Evolutionary conservation across 257 asterid genomes (phyloP), one percentile per base, ranked within the genome.

Genomic region (Lantana camara): DNA sequence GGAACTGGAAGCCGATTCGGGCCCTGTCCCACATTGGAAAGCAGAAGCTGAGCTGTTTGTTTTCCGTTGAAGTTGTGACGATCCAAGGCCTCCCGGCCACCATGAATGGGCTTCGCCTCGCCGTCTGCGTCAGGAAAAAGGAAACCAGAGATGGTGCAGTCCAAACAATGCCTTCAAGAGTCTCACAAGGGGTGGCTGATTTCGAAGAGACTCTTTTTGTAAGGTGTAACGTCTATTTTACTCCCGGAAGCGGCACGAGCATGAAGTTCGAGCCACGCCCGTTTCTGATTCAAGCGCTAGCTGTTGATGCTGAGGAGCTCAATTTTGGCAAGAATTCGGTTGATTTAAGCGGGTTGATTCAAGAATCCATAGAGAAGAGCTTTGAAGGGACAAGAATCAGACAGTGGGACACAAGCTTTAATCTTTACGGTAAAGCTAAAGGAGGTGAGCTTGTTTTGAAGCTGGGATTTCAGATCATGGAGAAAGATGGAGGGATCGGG

Each of bases 381-480:
- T 74, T 81, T 8, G 77, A 90, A 22, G 99, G 99, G 0, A 27
- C 80, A 0, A 69, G 97, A 20, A 58, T 84, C 4, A 58, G 85
- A 73, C 95, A 90, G 68, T 93, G 99, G 99, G 95, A 93, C 48
- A 76, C 69, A 1, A 72, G 69, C 38, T 88, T 84, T 38, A 57
- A 62, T 41, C 84, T 93, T 7, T 61, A 77, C 0, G 97, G 97
- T 4, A 93, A 93, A 60, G 99, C 99, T 6, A 85, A 80, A 63
- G 99, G 97, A 0, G 99, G 99, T 9, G 91, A 90, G 66, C 89
- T 90, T 29, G 83, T 87, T 16, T 68, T 93, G 64, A 93, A 90
- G 64, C 63, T 93, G 29, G 96, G 99, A 12, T 93, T 93, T 67
- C 99, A 93, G 76, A 90, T 93, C 6, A 93, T 93, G 99, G 99